Conservation (phyloP, 306 rosid species). For the Cicer judaicum region DNA sequence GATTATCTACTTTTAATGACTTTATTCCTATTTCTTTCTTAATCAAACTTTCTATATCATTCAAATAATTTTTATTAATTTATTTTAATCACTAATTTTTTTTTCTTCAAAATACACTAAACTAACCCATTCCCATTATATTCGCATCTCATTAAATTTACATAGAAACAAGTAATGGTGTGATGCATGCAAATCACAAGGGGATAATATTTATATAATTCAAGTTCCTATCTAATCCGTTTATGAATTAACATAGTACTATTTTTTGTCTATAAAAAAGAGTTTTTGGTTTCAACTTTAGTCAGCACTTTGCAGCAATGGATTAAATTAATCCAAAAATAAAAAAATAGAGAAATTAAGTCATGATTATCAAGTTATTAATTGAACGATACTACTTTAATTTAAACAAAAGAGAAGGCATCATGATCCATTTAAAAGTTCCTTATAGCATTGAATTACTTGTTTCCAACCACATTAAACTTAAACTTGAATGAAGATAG, state of each 20-base stretch:
- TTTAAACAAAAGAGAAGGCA: too few relatives aligned
- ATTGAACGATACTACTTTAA: neutral
- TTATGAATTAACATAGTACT: neutral
- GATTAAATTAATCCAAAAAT: neutral
- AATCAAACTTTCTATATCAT: too few relatives aligned
- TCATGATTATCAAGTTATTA: conserved; percentile 31
- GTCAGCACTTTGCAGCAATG: neutral
- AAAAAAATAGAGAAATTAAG: neutral
- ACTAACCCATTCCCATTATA: too few relatives aligned
- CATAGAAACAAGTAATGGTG: neutral
- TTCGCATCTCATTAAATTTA: neutral
- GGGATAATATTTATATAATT: neutral
- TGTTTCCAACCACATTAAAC: conserved; percentile 23
- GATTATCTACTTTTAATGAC: too few relatives aligned
- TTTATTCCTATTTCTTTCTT: too few relatives aligned
- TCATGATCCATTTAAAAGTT: neutral
- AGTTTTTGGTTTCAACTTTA: neutral
- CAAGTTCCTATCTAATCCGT: neutral
- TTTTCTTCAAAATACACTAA: too few relatives aligned
- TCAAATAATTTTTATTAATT: too few relatives aligned
- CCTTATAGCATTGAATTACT: neutral
- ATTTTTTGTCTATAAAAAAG: neutral
- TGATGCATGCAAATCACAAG: conserved; percentile 23
- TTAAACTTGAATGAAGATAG: conserved; percentile 4
- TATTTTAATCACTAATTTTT: too few relatives aligned